phyloP scores from a whole-genome alignment of 2,329 filamentous ascomycete genomes.

The Aspergillus ochraceoroseus region DNA sequence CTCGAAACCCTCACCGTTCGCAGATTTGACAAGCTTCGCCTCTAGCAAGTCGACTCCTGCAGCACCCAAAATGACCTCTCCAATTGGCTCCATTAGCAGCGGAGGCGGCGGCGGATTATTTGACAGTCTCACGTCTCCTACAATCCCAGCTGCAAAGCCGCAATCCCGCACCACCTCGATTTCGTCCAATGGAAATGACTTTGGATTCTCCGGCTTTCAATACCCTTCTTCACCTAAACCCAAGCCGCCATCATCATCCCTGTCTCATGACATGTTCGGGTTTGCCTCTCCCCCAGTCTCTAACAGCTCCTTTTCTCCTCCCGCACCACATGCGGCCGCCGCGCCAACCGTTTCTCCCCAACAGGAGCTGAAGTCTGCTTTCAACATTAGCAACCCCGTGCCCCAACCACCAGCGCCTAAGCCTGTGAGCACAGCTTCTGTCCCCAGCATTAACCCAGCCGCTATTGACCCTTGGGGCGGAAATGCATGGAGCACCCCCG shows the following conservation, averaged over 20 bases:
- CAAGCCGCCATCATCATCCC: constrained; percentile 45
- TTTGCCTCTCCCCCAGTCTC: constrained; percentile 46
- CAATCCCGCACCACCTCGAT: constrained; percentile 48
- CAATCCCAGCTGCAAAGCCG: constrained; percentile 46
- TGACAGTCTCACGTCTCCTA: constrained; percentile 61
- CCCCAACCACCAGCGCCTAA: constrained; percentile 41
- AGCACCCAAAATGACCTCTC: constrained; percentile 47
- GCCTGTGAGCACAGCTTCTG: constrained; percentile 39
- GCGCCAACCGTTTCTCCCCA: constrained; percentile 33
- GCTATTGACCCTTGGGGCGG: constrained; percentile 75
- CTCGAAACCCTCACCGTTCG: constrained; percentile 60
- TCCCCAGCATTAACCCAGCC: constrained; percentile 36
- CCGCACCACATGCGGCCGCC: constrained; percentile 33
- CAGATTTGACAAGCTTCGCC: constrained; percentile 55
- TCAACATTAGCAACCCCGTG: constrained; percentile 61
- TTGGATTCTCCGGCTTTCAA: constrained; percentile 59
- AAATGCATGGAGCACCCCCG: constrained; percentile 72
- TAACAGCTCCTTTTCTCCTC: constrained; percentile 43
- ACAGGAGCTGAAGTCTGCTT: constrained; percentile 60
- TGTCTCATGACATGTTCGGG: constrained; percentile 78
- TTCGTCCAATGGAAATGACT: constrained; percentile 55
- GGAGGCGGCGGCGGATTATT: constrained; percentile 83
- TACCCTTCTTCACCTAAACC: constrained; percentile 44
- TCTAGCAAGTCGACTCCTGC: constrained; percentile 43
- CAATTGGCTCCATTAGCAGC: constrained; percentile 55